Evolutionary conservation across 192 early-diverging fungal genomes (phyloP), one percentile per base, ranked within the genome.

Genomic region (Globomyces pollinis-pini): DNA sequence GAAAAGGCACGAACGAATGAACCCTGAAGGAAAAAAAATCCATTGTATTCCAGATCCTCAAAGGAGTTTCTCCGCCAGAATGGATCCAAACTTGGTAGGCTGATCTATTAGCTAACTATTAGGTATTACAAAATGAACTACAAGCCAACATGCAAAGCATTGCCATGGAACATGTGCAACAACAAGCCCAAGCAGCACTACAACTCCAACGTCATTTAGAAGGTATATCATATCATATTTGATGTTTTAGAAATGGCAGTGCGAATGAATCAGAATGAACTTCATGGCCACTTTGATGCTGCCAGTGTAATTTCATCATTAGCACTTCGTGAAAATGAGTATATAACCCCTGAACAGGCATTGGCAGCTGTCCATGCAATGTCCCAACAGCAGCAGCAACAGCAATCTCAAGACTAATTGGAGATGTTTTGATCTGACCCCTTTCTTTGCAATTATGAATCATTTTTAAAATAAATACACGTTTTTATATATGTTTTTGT

Each of bases 11-110:
- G 53, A 73, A 49, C 59, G 72, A 47, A 74, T 72, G 55, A 63
- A 73, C 38, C n/a, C 55, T 3, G 70, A 68, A 11, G 70, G 72
- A n/a, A 73, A 69, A 45, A 69, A 60, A 32, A 41, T 50, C 13
- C 59, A 67, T 30, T 71, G 66, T 42, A 42, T 69, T 31, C 35
- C 68, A 1, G 20, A 36, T 31, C 51, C 52, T 6, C n/a, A n/a
- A n/a, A n/a, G n/a, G n/a, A n/a, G n/a, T n/a, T n/a, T n/a, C n/a
- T n/a, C n/a, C n/a, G n/a, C n/a, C n/a, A n/a, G n/a, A n/a, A n/a
- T n/a, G n/a, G n/a, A n/a, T n/a, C n/a, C n/a, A n/a, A n/a, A n/a
- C n/a, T n/a, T n/a, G n/a, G n/a, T n/a, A n/a, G n/a, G n/a, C n/a
- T n/a, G n/a, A n/a, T n/a, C n/a, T n/a, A n/a, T n/a, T n/a, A n/a